These are phyloP conservation scores for Gnetum montanum DNA, from an alignment of 75 land plant species.

Conservation along the genomic window DNA sequence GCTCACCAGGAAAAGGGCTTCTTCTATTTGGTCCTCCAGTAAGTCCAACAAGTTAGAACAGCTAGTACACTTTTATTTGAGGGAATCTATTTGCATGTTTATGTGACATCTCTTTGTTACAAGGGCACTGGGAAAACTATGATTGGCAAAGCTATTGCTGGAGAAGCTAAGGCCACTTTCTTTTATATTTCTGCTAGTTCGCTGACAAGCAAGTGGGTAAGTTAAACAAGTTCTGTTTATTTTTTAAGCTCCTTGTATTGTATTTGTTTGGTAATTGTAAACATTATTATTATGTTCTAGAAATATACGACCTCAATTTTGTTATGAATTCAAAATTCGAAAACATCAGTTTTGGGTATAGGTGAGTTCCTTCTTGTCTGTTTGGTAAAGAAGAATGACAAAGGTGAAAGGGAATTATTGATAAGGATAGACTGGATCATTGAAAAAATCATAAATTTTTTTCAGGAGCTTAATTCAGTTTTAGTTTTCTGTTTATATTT, in stretches of 20 bases:
- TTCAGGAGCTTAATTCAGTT: too few relatives aligned
- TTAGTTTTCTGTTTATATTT: too few relatives aligned
- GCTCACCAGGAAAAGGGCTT: slow-evolving; percentile 97
- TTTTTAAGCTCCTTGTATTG: neutral
- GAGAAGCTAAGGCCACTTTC: slow-evolving; percentile 98
- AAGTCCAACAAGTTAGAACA: too few relatives aligned
- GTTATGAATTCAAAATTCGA: too few relatives aligned
- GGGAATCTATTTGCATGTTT: neutral
- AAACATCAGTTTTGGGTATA: too few relatives aligned
- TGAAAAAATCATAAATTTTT: too few relatives aligned
- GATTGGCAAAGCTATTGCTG: slow-evolving; percentile 99
- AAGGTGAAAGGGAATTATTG: too few relatives aligned
- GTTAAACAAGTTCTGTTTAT: slow-evolving; percentile 8
- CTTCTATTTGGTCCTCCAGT: slow-evolving; percentile 99
- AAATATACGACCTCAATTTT: too few relatives aligned
- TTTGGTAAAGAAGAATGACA: too few relatives aligned
- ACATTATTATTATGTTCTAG: neutral
- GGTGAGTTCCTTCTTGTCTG: too few relatives aligned
- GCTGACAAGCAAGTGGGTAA: slow-evolving; percentile 98
- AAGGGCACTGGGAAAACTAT: slow-evolving; percentile 99
- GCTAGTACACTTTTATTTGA: neutral
- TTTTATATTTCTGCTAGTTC: slow-evolving; percentile 99
- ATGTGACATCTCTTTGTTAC: slow-evolving; percentile 1
- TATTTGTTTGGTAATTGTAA: neutral
- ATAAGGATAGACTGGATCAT: too few relatives aligned